Evolutionary conservation across 2,329 filamentous ascomycete species (phyloP).

Genomic region (Sclerotinia subarctica): DNA sequence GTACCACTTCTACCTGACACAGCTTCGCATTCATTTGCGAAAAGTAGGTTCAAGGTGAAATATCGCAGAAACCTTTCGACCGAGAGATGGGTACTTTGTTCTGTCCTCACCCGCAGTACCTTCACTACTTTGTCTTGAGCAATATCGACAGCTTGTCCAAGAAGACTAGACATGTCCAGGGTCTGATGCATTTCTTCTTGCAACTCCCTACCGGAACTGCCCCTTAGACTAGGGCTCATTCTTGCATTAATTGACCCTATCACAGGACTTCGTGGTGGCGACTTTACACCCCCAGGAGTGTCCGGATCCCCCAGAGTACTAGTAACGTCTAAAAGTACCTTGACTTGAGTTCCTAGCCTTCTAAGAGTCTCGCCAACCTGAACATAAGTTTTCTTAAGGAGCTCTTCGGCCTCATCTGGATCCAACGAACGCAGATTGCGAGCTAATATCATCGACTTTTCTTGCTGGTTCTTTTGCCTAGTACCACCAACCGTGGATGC

Average conservation of each 20-base stretch:
- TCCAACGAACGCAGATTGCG: slow-evolving; percentile 84
- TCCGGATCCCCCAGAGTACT: slow-evolving; percentile 51
- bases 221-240: slow-evolving; percentile 24
- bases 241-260: slow-evolving; percentile 34
- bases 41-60: slow-evolving; percentile 77
- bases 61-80: slow-evolving; percentile 73
- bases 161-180: slow-evolving; percentile 72
- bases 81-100: slow-evolving; percentile 66
- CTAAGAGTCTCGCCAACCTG: slow-evolving; percentile 83
- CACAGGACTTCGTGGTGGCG: slow-evolving; percentile 37
- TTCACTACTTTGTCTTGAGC: slow-evolving; percentile 75
- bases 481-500: slow-evolving; percentile 71
- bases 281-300: slow-evolving; percentile 31
- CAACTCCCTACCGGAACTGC: slow-evolving; percentile 38
- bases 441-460: slow-evolving; percentile 84
- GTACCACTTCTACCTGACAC: slow-evolving; percentile 76
- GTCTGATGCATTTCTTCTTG: slow-evolving; percentile 76
- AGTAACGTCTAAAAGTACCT: slow-evolving; percentile 90
- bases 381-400: slow-evolving; percentile 80
- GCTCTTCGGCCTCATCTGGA: slow-evolving; percentile 76
- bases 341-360: slow-evolving; percentile 83
- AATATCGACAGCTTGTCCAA: slow-evolving; percentile 77
- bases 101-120: slow-evolving; percentile 71
- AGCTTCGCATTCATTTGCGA: slow-evolving; percentile 82
- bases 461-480: slow-evolving; percentile 70